phyloP scores from a whole-genome alignment of 2,329 filamentous ascomycete genomes.

The Exophiala aquamarina region DNA sequence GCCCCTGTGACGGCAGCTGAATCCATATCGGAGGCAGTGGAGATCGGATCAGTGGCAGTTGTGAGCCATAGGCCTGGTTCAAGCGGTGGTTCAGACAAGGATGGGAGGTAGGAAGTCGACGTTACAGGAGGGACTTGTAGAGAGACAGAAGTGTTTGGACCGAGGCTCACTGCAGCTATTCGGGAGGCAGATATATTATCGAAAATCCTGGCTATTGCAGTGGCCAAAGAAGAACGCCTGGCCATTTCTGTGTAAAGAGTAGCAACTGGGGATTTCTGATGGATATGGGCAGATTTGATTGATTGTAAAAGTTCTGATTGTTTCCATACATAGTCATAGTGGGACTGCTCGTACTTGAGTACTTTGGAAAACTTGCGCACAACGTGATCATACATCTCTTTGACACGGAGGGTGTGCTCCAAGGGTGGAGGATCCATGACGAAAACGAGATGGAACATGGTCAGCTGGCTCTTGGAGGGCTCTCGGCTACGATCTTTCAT shows the following conservation, averaged over 20 bases:
- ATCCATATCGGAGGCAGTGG: slow-evolving; percentile 51
- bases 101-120: slow-evolving; percentile 72
- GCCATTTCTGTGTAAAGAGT: slow-evolving; percentile 43
- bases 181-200: slow-evolving; percentile 77
- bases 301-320: slow-evolving; percentile 81
- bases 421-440: slow-evolving; percentile 77
- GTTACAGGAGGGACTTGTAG: slow-evolving; percentile 63
- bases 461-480: slow-evolving; percentile 63
- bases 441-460: slow-evolving; percentile 98
- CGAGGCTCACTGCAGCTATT: slow-evolving; percentile 71
- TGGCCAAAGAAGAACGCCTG: slow-evolving; percentile 73
- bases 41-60: slow-evolving; percentile 74
- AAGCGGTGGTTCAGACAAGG: slow-evolving; percentile 61
- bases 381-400: slow-evolving; percentile 84
- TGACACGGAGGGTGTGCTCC: slow-evolving; percentile 69
- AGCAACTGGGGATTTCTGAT: slow-evolving; percentile 15
- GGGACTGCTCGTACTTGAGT: slow-evolving; percentile 87
- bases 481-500: slow-evolving; percentile 1
- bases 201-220: slow-evolving; percentile 79
- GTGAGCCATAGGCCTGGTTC: slow-evolving; percentile 80
- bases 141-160: slow-evolving; percentile 52
- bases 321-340: slow-evolving; percentile 85
- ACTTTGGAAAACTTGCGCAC: slow-evolving; percentile 91
- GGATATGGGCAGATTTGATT: slow-evolving; percentile 56
- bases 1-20: slow-evolving; percentile 44